Evolutionary conservation across 2,329 filamentous ascomycete species (phyloP), one percentile per base, ranked within the genome.

Genomic region (Botrytis byssoidea): DNA sequence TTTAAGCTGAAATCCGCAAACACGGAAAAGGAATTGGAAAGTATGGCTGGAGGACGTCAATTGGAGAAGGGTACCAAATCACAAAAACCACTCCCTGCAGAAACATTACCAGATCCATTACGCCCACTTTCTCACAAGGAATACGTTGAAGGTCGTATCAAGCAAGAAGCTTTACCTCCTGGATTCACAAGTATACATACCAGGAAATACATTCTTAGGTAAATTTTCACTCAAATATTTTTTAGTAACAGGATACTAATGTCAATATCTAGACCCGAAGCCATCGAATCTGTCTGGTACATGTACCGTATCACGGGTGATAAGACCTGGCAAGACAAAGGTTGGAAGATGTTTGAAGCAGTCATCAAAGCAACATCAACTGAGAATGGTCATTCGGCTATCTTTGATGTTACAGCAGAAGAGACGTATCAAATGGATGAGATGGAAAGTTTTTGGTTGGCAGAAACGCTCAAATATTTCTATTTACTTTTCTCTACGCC

Each of bases 401-500:
- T 96, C 72, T 82, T 85, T 66, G 88, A 93, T 79, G 91, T 95
- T 20, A 83, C 86, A 37, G 74, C 82, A 1, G 81, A 85, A 29
- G 77, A 78, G 1, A 60, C 79, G 12, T 82, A 85, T 1, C 83
- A 86, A 72, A 81, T 82, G 57, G 88, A 94, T 81, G 85, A 86
- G 77, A 95, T 95, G 92, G 92, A 97, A 84, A 95, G 92, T 79
- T 97, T 97, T 82, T 97, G 94, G 93, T 85, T 94, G 75, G 92
- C 92, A 5, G 94, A 97, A 86, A 97, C 94, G 59, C 85, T 97
- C 78, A 98, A 97, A 85, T 97, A 97, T 81, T 97, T 96, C 77
- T 97, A 94, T 81, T 82, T 97, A 73, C 86, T 97, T 68, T 97
- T 93, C 81, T 89, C 89, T 35, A 88, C 91, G 73, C 90, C 92